Conservation (phyloP, 192 early-diverging fungal genomes). For the Funneliformis geosporum region DNA sequence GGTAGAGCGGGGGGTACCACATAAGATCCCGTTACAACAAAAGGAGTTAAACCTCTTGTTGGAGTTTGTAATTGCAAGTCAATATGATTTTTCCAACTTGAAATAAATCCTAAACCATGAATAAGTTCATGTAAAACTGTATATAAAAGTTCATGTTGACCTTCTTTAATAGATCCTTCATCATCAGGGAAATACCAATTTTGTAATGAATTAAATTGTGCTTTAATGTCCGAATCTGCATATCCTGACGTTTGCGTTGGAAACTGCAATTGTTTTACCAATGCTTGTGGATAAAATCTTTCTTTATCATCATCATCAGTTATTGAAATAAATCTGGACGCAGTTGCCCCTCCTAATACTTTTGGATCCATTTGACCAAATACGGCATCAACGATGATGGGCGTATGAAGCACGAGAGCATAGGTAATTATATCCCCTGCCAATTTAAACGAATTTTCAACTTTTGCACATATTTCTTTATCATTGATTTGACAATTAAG, state of each 20-base stretch:
- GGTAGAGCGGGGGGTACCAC: not conserved
- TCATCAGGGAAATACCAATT: not conserved
- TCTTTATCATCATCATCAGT: slow-evolving; percentile 37
- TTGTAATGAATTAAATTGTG: not conserved
- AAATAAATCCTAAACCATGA: not conserved
- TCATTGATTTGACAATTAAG: not conserved
- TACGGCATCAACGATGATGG: not conserved
- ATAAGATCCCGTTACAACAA: not conserved
- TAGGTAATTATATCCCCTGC: not conserved
- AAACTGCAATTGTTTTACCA: slow-evolving; percentile 37
- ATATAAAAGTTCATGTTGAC: not conserved
- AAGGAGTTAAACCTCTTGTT: not conserved
- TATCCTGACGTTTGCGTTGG: not conserved
- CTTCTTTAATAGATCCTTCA: not conserved
- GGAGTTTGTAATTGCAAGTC: not conserved
- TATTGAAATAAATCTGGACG: slow-evolving; percentile 36
- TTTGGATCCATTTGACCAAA: not conserved
- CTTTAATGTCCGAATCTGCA: not conserved
- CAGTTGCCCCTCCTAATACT: slow-evolving; percentile 8
- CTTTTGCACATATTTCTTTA: not conserved
- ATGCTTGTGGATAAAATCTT: slow-evolving; percentile 45
- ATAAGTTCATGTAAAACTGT: not conserved
- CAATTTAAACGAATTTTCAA: not conserved
- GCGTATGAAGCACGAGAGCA: not conserved
- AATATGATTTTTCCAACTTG: not conserved